These are phyloP conservation scores for Panicum hallii DNA, from an alignment of 202 grass and related monocot species.

Conservation along the genomic window DNA sequence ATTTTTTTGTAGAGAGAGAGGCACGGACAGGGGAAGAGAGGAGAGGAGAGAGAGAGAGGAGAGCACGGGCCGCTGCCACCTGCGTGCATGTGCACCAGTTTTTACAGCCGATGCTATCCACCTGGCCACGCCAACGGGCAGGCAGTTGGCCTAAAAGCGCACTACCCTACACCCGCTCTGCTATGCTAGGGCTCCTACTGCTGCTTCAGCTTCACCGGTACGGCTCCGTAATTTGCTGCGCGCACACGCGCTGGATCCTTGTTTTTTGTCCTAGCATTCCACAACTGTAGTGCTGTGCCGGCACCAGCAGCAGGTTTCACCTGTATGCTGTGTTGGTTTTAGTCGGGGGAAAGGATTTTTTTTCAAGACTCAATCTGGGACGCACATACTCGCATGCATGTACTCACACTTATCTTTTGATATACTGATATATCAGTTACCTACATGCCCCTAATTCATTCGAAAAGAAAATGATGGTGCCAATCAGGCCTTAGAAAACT, in stretches of 20 bases:
- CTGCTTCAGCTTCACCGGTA: not conserved
- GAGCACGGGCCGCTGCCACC: not conserved
- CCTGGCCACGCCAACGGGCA: slow-evolving; percentile 25
- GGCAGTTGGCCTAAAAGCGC: slow-evolving; percentile 27
- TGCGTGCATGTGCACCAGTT: slow-evolving; percentile 27
- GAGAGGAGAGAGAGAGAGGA: no score
- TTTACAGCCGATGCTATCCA: slow-evolving; percentile 36
- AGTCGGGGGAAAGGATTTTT: no score
- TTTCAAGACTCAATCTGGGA: no score
- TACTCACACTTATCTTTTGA: no score
- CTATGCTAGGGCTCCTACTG: not conserved
- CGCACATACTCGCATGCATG: no score
- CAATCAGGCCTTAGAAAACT: no score
- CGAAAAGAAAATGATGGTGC: no score
- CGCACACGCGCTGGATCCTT: not conserved
- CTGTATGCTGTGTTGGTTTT: not conserved
- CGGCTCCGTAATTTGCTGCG: not conserved
- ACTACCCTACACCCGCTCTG: not conserved
- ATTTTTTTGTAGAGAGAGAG: not conserved
- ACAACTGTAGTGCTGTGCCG: not conserved
- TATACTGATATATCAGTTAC: no score
- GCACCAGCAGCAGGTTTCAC: not conserved
- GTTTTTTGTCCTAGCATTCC: not conserved
- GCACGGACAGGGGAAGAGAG: not conserved
- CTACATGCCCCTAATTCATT: no score